Evolutionary conservation across 768 basidiomycete species (phyloP), one percentile per base, ranked within the genome.

Genomic region (Russula brevipes): DNA sequence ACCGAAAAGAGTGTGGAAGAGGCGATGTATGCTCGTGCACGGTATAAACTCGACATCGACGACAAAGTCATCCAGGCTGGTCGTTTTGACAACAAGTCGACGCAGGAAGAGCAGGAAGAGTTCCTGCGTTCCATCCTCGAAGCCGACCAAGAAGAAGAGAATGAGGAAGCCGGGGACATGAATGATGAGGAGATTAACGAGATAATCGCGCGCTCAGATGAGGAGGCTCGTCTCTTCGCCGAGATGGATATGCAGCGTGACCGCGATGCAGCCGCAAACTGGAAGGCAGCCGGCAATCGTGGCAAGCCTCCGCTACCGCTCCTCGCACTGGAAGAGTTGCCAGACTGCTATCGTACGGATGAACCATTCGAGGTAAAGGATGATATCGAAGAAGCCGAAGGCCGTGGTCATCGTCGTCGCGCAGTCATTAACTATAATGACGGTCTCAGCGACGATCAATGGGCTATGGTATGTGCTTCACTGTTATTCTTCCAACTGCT

Each of bases 21-120:
- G 76, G 93, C 94, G 4, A 97, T 98, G 85, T 90, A 98, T 65
- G 90, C 92, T 50, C 85, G 94, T 66, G 97, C 97, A 5, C 85
- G 91, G 61, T 91, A 86, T 77, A 99, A 99, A 80, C 88, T 98
- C 35, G 96, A 96, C 70, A 95, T 99, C 70, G 97, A 99, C 73
- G 94, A 96, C 78, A 98, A 99, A 75, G 96, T 97, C 77, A 98
- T 98, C 71, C 96, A 98, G 78, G 94, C 94, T 57, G 96, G 96
- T 80, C 93, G 94, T 51, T 98, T 98, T 77, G 97, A 99, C 74
- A 96, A 98, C 77, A 96, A 96, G 76, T 96, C 95, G 24, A 96
- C 94, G 4, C 91, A 94, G 68, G 94, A 96, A 73, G 97, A 99
- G 73, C 94, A 97, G 69, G 96, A 99, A 73, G 93, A 94, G 71